Evolutionary conservation across 2,329 filamentous ascomycete species (phyloP).

Genomic region (Scleromitrula shiraiana): DNA sequence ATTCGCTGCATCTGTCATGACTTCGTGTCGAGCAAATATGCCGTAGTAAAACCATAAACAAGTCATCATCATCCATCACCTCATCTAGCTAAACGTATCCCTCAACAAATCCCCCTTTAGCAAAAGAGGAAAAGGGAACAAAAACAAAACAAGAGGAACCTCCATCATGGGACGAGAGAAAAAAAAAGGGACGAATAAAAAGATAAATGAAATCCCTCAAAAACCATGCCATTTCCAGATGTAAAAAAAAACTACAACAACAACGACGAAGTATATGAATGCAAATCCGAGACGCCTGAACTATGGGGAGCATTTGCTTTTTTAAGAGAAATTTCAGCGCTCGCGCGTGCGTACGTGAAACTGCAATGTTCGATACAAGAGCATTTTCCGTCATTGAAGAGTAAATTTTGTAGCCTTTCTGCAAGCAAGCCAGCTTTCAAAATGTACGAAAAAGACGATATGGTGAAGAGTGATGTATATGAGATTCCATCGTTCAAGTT

Average conservation of each 20-base stretch:
- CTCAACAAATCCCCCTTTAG: not conserved
- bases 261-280: too few species aligned
- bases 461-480: not conserved
- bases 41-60: too few species aligned
- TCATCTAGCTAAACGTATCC: not conserved
- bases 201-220: constrained; percentile 7
- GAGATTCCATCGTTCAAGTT: constrained; percentile 4
- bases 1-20: constrained; percentile 6
- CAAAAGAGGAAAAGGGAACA: not conserved
- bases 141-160: not conserved
- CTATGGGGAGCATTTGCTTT: constrained; percentile 18
- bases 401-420: constrained; percentile 1
- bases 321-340: constrained; percentile 24
- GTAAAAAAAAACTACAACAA: too few species aligned
- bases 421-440: constrained; percentile 7
- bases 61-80: not conserved
- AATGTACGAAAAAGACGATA: constrained; percentile 18
- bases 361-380: constrained; percentile 24
- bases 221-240: constrained; percentile 10
- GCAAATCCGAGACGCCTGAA: constrained; percentile 20
- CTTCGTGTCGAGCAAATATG: constrained; percentile 5
- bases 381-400: constrained; percentile 4
- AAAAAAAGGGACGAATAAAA: constrained; percentile 1
- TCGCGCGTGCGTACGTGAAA: constrained; percentile 13
- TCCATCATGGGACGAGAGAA: constrained; percentile 1